These are phyloP conservation scores for Trametes meyenii DNA, from an alignment of 768 basidiomycete genomes.

Conservation along the genomic window DNA sequence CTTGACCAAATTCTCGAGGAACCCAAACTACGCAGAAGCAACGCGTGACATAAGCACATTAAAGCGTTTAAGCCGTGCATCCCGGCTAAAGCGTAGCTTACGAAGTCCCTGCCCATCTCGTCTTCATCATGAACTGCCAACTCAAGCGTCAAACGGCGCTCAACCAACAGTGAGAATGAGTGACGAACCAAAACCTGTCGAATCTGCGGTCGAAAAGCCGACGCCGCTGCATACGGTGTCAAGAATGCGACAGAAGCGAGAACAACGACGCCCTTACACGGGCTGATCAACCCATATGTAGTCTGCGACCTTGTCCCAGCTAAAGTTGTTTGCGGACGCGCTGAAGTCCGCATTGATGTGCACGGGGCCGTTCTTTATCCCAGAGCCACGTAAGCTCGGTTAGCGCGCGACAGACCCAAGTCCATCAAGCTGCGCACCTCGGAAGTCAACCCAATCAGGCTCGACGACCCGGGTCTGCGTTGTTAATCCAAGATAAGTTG, in stretches of 20 bases:
- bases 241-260: conserved; percentile 5
- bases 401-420: background rate
- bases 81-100: conserved; percentile 30
- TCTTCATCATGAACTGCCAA: conserved; percentile 49
- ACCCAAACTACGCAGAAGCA: conserved; percentile 56
- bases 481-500: background rate
- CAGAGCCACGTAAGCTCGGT: background rate
- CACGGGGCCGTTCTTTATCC: conserved; percentile 67
- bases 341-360: conserved; percentile 54
- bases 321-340: conserved; percentile 52
- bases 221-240: conserved; percentile 45
- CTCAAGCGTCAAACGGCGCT: background rate
- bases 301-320: conserved; percentile 64
- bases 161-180: background rate
- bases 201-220: conserved; percentile 68
- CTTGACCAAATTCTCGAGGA: conserved; percentile 69
- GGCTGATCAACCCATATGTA: conserved; percentile 78
- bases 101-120: conserved; percentile 59
- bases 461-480: conserved; percentile 69
- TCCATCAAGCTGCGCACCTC: conserved; percentile 41
- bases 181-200: conserved; percentile 51
- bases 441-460: conserved; percentile 63
- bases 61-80: background rate
- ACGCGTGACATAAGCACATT: background rate
- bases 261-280: conserved; percentile 41